Base-by-base conservation (phyloP, 331 rosid genomes). In the Erythrophleum ivorense region DNA sequence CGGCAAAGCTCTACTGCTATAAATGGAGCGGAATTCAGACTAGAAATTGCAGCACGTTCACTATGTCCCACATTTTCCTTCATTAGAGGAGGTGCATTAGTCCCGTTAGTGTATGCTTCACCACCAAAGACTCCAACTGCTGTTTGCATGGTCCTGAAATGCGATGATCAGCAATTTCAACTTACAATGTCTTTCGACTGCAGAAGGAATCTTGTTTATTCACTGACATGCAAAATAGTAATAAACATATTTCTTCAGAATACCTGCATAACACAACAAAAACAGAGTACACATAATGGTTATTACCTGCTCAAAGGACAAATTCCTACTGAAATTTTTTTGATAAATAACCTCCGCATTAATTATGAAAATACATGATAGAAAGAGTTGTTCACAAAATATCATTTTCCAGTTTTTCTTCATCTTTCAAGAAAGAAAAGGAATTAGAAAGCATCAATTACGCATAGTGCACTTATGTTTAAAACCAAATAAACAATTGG, bases 101-200 rank as follows among this genome's bases (percentile, higher is more conserved):
- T 83, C 83, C 87, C 93, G 40, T 90, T 90, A 16, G 83, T 24
- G 83, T 73, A 76, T 75, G 89, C 85, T 82, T 83, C 94, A 60
- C 93, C 95, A 6, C 98, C 98, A 78, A 95, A 95, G 36, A 88
- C 89, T 55, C 98, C 97, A 69, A 89, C 97, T 14, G 98, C 98
- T 57, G 98, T 95, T 90, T 95, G 97, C 90, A 95, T 84, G 86
- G 98, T 90, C 95, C 98, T 91, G 85, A 58, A 87, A 73, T 75
- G 78, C 69, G 85, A 84, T 43, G 31, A 74, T 78, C 80, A 85
- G 60, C 64, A 31, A 64, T 73, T 78, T 50, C 50, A 64, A 45
- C 64, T 76, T 67, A 52, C n/a, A 34, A 21, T 80, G 36, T 8
- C 75, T 29, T 54, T 49, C 55, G 43, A 13, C 57, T 38, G 52